Evolutionary conservation across 2,329 filamentous ascomycete species (phyloP), one percentile per base, ranked within the genome.

Genomic region (Pseudomassariella vexata): DNA sequence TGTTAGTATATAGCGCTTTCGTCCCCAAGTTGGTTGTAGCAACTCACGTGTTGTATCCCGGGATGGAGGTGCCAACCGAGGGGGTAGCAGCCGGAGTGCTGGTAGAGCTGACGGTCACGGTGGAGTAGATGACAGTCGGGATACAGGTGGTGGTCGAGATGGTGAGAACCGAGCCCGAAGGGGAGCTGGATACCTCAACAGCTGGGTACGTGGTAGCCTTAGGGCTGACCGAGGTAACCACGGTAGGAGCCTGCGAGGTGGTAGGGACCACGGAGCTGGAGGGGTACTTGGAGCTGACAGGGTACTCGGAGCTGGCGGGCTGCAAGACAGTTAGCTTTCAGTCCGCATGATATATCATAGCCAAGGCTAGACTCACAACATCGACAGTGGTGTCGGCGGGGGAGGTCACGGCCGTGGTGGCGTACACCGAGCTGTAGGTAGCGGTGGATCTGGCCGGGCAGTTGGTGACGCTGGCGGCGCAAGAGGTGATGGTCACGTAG

Each of bases 401-500:
- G 28, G 30, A 36, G 25, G 38, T 28, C 32, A 22, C 26, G 9
- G 39, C 19, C 12, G 34, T 19, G 11, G 17, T 32, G 24, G 59
- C 52, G 61, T 60, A 59, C 50, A 63, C 37, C 32, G 59, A 62
- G 55, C 59, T 63, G 37, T 59, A 59, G 47, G 59, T 65, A 37
- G 56, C 51, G 44, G 49, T 53, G 31, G 54, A 57, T 44, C 52
- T 44, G 40, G 58, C 63, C 35, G 69, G 72, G 71, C 79, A 83
- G 74, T 82, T 52, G 56, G 73, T 70, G 51, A 81, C 74, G 39
- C 66, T 66, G 30, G 74, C 62, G 37, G 59, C 67, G 67, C 75
- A 79, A 32, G 70, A 75, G 57, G 72, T 79, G 66, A 78, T 63
- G 60, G 75, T 79, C 46, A 73, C 62, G 53, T 69, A 64, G 53